Conservation (phyloP, 2,329 filamentous ascomycete genomes). For the Neonectria punicea region DNA sequence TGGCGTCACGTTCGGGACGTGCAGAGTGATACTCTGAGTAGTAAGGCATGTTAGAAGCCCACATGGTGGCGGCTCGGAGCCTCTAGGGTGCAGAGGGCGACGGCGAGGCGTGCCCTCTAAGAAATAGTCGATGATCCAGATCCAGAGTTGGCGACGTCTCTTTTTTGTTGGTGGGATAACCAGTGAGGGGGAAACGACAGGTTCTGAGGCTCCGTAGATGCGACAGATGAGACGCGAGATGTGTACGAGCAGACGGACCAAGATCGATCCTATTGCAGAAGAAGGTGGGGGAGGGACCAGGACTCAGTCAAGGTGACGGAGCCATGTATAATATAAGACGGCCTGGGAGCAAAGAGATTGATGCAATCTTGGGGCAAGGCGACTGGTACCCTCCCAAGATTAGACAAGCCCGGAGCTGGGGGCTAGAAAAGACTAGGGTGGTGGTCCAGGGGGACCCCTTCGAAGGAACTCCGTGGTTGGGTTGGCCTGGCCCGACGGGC, state of each 20-base stretch:
- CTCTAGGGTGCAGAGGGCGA: conserved; percentile 43
- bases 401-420: conserved; percentile 41
- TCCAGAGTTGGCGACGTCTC: conserved; percentile 34
- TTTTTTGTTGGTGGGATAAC: conserved; percentile 8
- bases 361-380: conserved; percentile 46
- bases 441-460: conserved; percentile 43
- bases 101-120: conserved; percentile 45
- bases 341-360: conserved; percentile 41
- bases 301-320: conserved; percentile 33
- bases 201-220: neutral
- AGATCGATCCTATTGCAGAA: conserved; percentile 19
- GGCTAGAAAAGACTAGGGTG: conserved; percentile 41
- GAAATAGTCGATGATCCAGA: conserved; percentile 29
- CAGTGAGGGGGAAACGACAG: conserved; percentile 1
- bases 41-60: conserved; percentile 41
- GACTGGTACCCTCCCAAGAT: conserved; percentile 42
- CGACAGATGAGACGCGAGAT: neutral
- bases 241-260: conserved; percentile 8
- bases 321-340: conserved; percentile 41
- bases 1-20: conserved; percentile 33
- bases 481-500: conserved; percentile 41
- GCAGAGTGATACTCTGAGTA: conserved; percentile 41
- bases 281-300: conserved; percentile 21
- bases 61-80: conserved; percentile 37
- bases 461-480: conserved; percentile 38